Evolutionary conservation across 495 filamentous ascomycete species (phyloP).

Genomic region (Neurospora sp.): DNA sequence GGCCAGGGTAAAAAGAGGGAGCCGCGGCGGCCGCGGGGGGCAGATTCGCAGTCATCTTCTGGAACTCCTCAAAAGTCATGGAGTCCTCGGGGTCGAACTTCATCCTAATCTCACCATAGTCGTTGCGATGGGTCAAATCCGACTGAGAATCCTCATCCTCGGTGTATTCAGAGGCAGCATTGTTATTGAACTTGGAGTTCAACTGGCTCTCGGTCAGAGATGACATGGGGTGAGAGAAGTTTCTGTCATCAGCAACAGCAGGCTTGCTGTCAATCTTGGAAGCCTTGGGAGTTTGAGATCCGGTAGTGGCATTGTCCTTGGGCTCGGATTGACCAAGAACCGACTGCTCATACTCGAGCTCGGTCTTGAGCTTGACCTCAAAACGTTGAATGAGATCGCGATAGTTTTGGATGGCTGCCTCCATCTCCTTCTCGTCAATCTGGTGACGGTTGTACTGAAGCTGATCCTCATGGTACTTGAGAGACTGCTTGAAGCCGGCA

Average conservation of each 20-base stretch:
- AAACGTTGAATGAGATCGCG: slow-evolving; percentile 27
- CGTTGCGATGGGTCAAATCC: background rate
- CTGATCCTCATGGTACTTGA: slow-evolving; percentile 38
- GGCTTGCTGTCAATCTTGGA: background rate
- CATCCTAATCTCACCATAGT: background rate
- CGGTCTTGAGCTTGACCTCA: slow-evolving; percentile 23
- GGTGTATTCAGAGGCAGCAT: background rate
- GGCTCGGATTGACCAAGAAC: slow-evolving; percentile 15
- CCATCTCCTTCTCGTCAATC: slow-evolving; percentile 36
- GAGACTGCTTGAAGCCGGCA: slow-evolving; percentile 29
- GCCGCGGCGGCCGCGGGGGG: background rate
- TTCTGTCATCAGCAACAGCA: background rate
- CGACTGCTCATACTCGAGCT: slow-evolving; percentile 26
- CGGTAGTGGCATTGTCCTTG: slow-evolving; percentile 6
- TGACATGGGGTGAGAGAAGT: background rate
- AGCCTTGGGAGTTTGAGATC: background rate
- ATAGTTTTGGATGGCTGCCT: slow-evolving; percentile 19
- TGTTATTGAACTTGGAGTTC: background rate
- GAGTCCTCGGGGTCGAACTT: background rate
- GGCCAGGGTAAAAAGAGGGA: background rate
- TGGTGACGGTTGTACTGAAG: slow-evolving; percentile 39
- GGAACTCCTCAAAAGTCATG: background rate
- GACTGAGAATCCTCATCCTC: background rate
- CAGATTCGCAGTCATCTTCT: background rate
- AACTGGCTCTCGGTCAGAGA: background rate